Conservation (phyloP, 352 stramenopile species). For the Phytophthora pisi region DNA sequence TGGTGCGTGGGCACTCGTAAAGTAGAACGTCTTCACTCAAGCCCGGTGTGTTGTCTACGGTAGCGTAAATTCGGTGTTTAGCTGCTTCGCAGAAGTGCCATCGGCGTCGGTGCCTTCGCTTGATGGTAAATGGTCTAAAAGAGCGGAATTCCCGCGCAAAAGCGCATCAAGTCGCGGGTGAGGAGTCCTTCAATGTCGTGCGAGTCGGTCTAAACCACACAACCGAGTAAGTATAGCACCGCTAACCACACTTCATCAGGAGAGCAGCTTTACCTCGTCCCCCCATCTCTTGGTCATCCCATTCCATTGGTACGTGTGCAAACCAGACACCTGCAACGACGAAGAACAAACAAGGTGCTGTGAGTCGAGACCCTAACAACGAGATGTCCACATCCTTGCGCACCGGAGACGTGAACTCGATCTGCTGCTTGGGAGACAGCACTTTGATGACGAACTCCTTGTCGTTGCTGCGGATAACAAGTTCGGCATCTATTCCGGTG, state of each 20-base stretch:
- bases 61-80: constrained; percentile 10
- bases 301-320: constrained; percentile 82
- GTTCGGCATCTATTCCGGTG: constrained; percentile 30
- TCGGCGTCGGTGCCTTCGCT: not conserved
- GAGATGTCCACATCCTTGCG: not conserved
- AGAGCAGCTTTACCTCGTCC: constrained; percentile 55
- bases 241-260: constrained; percentile 1
- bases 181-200: constrained; percentile 84
- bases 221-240: constrained; percentile 9
- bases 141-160: constrained; percentile 68
- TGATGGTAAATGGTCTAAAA: constrained; percentile 48
- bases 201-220: constrained; percentile 52
- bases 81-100: not conserved
- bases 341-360: not conserved
- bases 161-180: constrained; percentile 82
- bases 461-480: constrained; percentile 56
- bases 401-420: constrained; percentile 72
- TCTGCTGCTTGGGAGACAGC: constrained; percentile 64
- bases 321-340: constrained; percentile 60
- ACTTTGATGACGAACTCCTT: constrained; percentile 74
- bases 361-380: constrained; percentile 5
- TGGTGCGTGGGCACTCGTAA: constrained; percentile 35
- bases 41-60: constrained; percentile 6
- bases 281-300: constrained; percentile 71
- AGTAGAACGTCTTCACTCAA: constrained; percentile 30